A percentile compares a stretch with the other conserved stretches of the same genome.
Evolutionary conservation across 1,139 yeast species (phyloP).

Genomic region (Trichomonascaceae sp.): DNA sequence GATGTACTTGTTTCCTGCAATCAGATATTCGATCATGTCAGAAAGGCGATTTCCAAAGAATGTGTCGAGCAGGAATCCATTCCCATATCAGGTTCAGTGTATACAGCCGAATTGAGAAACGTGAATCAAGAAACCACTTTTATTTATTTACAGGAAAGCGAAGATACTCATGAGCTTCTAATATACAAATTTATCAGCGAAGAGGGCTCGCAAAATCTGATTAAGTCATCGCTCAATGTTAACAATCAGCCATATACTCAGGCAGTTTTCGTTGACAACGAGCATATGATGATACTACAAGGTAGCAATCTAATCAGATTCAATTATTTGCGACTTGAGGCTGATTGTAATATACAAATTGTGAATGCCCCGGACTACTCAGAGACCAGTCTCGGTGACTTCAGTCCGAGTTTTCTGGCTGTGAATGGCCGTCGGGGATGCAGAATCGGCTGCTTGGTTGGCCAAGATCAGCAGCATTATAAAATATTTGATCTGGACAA

Average conservation of each 20-base stretch:
- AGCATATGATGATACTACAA: conserved; percentile 13
- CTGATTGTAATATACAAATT: not conserved
- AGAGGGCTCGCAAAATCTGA: not conserved
- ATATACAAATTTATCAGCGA: not conserved
- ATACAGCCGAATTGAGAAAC: not conserved
- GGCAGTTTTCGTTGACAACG: conserved; percentile 21
- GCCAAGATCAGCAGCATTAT: conserved; percentile 18
- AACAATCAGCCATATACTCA: conserved; percentile 10
- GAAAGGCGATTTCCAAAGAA: conserved; percentile 13
- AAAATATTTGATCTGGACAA: conserved; percentile 22
- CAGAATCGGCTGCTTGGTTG: conserved; percentile 21
- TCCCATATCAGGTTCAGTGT: not conserved
- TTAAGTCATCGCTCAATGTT: conserved; percentile 3
- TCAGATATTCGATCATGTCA: conserved; percentile 14
- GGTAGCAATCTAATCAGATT: conserved; percentile 7
- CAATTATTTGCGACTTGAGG: conserved; percentile 6
- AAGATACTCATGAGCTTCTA: not conserved
- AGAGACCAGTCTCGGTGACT: not conserved
- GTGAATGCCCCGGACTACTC: not conserved
- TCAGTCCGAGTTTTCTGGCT: conserved; percentile 6
- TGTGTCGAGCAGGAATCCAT: conserved; percentile 3
- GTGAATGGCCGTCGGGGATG: conserved; percentile 19
- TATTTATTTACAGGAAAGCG: conserved; percentile 5
- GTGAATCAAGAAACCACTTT: not conserved
- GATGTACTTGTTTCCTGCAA: conserved; percentile 7